Evolutionary conservation across 1,139 yeast species (phyloP), one percentile per base, ranked within the genome.

Genomic region (Yamadazyma kanchanaburiensis): DNA sequence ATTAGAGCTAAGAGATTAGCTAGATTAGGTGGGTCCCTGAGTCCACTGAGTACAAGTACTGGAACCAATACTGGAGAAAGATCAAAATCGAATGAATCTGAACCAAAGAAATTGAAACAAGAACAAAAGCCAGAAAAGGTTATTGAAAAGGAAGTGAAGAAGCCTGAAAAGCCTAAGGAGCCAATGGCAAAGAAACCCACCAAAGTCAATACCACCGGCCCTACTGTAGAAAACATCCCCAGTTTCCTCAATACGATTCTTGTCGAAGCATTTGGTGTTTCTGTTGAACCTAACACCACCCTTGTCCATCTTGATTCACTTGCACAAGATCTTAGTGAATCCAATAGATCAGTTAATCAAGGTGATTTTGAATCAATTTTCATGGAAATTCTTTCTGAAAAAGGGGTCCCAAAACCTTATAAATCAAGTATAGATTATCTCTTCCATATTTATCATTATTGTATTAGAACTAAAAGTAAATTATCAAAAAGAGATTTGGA

Each of bases 1-100:
- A 71, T 75, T 17, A 65, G 82, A 45, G 78, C 78, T 24, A 75
- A 73, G 45, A 51, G 82, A 27, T 55, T 76, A 43, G 80, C 80
- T n/a, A 67, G 63, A 38, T 51, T 75, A 33, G 66, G 64, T 6
- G 25, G n/a, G n/a, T n/a, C n/a, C n/a, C n/a, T n/a, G n/a, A n/a
- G n/a, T n/a, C n/a, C n/a, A n/a, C n/a, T n/a, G n/a, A n/a, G n/a
- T n/a, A n/a, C 25, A 17, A 23, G 25, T 7, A 10, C 22, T 5
- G 16, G 12, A 7, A 3, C 19, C 15, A 15, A 12, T 24, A 11
- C 24, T 12, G 15, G 12, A 6, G 5, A 5, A 17, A 4, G n/a
- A 12, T 11, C 21, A 6, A 10, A 17, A 17, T 17, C 10, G 20
- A 14, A 6, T 15, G 13, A 6, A 7, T 8, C 10, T 22, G 30